A percentile compares a stretch with the other conserved stretches of the same genome.
These are phyloP conservation scores for Colletotrichum noveboracense DNA, from an alignment of 2,329 filamentous ascomycete genomes.

Conservation along the genomic window DNA sequence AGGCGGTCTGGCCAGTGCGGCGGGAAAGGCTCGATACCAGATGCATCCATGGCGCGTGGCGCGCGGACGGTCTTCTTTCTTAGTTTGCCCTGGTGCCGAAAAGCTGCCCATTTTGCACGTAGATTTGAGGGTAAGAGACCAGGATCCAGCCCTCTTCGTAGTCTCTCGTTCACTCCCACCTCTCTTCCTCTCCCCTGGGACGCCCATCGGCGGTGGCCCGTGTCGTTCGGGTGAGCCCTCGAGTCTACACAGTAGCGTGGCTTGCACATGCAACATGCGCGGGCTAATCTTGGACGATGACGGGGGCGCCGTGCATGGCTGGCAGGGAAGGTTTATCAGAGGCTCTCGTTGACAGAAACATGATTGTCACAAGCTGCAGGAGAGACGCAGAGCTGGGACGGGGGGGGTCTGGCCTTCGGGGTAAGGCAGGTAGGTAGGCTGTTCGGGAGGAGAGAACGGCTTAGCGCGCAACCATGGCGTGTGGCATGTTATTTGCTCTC, in stretches of 20 bases:
- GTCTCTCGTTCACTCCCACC: background rate
- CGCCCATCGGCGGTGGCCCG: background rate
- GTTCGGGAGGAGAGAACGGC: background rate
- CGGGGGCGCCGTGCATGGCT: background rate
- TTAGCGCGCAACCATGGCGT: background rate
- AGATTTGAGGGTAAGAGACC: background rate
- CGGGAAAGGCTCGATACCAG: background rate
- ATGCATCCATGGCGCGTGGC: background rate
- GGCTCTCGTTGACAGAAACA: constrained; percentile 12
- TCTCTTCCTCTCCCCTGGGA: background rate
- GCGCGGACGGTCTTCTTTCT: background rate
- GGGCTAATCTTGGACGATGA: background rate
- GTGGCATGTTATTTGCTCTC: background rate
- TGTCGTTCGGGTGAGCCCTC: background rate
- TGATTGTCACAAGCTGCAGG: constrained; percentile 7
- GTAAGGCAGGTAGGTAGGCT: background rate
- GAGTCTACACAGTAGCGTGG: background rate
- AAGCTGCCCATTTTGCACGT: background rate
- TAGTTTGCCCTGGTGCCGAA: background rate
- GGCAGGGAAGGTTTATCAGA: background rate
- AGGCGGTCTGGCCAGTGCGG: constrained; percentile 5
- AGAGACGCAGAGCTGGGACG: background rate
- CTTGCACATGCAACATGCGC: background rate
- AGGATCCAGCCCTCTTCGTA: background rate
- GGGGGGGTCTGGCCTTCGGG: background rate